Base-by-base conservation (phyloP, 805 yeast species). In the Pichia exigua region DNA sequence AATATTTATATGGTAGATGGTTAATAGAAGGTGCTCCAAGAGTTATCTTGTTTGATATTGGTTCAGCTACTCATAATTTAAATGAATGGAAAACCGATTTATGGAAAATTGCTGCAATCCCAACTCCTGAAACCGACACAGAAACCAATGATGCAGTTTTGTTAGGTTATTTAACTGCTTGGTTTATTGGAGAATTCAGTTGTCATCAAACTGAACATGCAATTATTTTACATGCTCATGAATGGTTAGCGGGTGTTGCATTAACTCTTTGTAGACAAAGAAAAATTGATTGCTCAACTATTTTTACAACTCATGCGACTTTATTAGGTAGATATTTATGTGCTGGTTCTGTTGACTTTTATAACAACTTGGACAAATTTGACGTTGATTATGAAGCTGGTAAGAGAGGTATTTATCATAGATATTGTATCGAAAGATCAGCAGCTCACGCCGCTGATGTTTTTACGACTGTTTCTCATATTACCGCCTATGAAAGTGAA, bases 341-440 rank as follows among this genome's bases (percentile, higher is more conserved):
- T 74, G 98, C 98, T 8, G 98, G 98, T 30, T 83, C 91, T 41
- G 95, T 90, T 44, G 99, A 92, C 68, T 94, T 92, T 65, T 92
- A 92, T 75, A 92, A 92, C 72, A 90, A 91, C 65, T 75, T 92
- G 63, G 85, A 85, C 52, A 67, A 67, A 55, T 91, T 94, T 65
- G 98, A 92, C 62, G 98, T 92, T 47, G 99, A 92, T 68, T 90
- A 92, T 35, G 99, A 92, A 70, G 98, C 98, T 13, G 99, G 99
- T 21, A 91, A 89, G 70, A 77, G 98, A 60, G 99, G 99, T 50
- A 92, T 92, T 61, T 92, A 92, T 70, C 99, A 92, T 68, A 79
- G 99, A 57, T 94, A 92, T 68, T 92, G 99, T 70, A 86, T 92
- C 58, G 99, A 92, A 73, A 79, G 99, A 54, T 91, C 96, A 9